These are phyloP conservation scores for Zygnema circumcarinatum DNA, from an alignment of 139 green algal genomes.

Conservation along the genomic window DNA sequence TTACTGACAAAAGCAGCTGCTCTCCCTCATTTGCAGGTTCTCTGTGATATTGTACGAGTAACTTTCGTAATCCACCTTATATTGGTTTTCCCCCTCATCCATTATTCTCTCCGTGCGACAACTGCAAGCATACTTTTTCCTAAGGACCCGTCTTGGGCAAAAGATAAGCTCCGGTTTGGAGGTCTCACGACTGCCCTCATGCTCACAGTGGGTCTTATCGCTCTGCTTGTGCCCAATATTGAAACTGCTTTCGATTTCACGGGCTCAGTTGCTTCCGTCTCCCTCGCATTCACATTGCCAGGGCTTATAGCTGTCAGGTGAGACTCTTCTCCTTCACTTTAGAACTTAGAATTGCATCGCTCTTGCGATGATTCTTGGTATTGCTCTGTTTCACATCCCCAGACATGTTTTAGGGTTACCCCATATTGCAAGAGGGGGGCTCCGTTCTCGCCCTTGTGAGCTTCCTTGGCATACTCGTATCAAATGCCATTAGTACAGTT, in stretches of 20 bases:
- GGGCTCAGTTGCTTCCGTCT: constrained; percentile 4
- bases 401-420: too few species aligned
- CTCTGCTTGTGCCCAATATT: constrained; percentile 31
- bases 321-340: too few species aligned
- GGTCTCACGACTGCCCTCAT: too few species aligned
- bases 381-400: too few species aligned
- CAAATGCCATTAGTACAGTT: too few species aligned
- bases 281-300: constrained; percentile 31
- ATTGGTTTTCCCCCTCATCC: constrained; percentile 54
- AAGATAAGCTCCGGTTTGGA: neutral
- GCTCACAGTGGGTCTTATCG: neutral
- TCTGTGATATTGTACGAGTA: constrained; percentile 49
- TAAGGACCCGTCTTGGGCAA: neutral
- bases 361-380: too few species aligned
- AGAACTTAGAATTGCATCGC: too few species aligned
- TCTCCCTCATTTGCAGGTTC: neutral
- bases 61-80: constrained; percentile 41
- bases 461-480: too few species aligned
- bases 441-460: too few species aligned
- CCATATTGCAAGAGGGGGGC: too few species aligned
- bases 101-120: constrained; percentile 43
- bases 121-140: constrained; percentile 19
- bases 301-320: constrained; percentile 27
- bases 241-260: constrained; percentile 20
- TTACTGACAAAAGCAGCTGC: neutral